A percentile compares a stretch with the other conserved stretches of the same genome.
These are phyloP conservation scores for Globisporangium recalcitrans DNA, from an alignment of 352 stramenopile species.

Conservation along the genomic window DNA sequence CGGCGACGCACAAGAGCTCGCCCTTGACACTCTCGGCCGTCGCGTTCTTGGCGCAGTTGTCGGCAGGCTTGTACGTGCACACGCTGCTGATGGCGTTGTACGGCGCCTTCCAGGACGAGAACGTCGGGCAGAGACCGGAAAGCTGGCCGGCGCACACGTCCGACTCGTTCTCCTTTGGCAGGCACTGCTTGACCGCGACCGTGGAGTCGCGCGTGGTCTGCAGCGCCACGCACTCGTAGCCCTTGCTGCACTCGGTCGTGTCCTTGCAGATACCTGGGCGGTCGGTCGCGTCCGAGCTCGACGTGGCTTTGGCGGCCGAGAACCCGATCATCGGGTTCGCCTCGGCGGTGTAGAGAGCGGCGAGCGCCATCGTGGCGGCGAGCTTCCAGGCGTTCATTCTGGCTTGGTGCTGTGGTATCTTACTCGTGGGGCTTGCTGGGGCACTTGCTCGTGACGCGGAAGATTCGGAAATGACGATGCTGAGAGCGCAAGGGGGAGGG, in stretches of 20 bases:
- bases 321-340: conserved; percentile 10
- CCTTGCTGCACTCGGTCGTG: conserved; percentile 44
- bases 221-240: conserved; percentile 64
- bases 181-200: conserved; percentile 65
- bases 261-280: conserved; percentile 53
- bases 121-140: conserved; percentile 58
- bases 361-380: conserved; percentile 24
- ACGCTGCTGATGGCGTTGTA: conserved; percentile 78
- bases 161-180: conserved; percentile 51
- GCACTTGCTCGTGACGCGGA: conserved; percentile 9
- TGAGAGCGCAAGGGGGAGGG: too few species aligned
- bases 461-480: conserved; percentile 17
- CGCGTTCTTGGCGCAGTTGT: conserved; percentile 44
- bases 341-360: conserved; percentile 27
- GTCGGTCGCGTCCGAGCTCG: conserved; percentile 15
- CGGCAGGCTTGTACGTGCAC: conserved; percentile 67
- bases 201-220: conserved; percentile 58
- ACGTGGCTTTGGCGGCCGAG: conserved; percentile 11
- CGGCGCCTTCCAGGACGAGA: conserved; percentile 55
- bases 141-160: conserved; percentile 64
- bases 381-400: conserved; percentile 41
- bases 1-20: conserved; percentile 50
- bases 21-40: conserved; percentile 41
- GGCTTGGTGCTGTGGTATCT: neutral
- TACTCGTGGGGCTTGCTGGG: neutral